Base-by-base conservation (phyloP, 192 early-diverging fungal genomes). In the Cetraspora pellucida region DNA sequence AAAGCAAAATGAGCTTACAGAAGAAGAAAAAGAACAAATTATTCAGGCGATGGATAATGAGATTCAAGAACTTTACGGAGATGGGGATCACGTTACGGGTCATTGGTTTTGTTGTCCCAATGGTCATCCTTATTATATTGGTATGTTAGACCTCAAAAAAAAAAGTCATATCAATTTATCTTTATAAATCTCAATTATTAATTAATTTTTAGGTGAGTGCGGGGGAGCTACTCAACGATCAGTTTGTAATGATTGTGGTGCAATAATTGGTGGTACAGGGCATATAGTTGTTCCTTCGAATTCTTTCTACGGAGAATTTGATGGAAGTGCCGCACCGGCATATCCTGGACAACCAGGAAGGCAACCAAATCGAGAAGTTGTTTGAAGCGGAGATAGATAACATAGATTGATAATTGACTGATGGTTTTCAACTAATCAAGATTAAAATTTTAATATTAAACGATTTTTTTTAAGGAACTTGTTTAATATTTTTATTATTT, bases 271-370 rank as follows among this genome's bases (percentile, higher is more conserved):
- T 3, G 82, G 82, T 7, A 30, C 71, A 3, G 27, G 79, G 3
- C 82, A 84, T 64, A 47, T 46, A 52, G 74, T 84, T 5, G 50
- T 84, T 0, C 57, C 60, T 16, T 47, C 71, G 0, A 84, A 84
- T 59, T 47, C 75, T 43, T 84, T 84, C 28, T 81, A 82, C 65
- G 82, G 82, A 9, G 82, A 84, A 50, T 84, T 84, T 66, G 82
- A 84, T 50, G 78, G 78, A 31, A 77, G 60, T 1, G 7, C 68
- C 6, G 7, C 23, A 2, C 82, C 82, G 6, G 82, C 82, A 21
- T 84, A 81, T 79, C 81, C 81, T 21, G 78, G 78, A 9, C 81
- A 80, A 27, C 77, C 37, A 37, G 37, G 37, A 37, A 37, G 37
- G 37, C 37, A 37, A 37, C 37, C 37, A 37, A 37, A 37, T 37